A percentile compares a stretch with the other conserved stretches of the same genome.
Evolutionary conservation across 148 eudicot species (phyloP).

Genomic region (Silene conica): DNA sequence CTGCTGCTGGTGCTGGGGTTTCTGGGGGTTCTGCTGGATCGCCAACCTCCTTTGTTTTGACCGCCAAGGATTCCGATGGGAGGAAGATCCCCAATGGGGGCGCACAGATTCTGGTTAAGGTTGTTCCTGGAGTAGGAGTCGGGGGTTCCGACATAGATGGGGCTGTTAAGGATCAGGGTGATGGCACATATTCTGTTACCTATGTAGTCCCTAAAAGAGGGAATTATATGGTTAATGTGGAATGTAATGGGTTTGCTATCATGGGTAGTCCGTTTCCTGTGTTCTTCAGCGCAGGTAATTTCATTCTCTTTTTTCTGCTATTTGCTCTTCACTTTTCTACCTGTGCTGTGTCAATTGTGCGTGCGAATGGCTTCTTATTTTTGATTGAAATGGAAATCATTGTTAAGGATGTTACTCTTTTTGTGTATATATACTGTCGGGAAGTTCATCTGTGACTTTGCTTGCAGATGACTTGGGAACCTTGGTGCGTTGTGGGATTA

Average conservation of each 20-base stretch:
- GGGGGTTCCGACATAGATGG: constrained; percentile 88
- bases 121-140: constrained; percentile 72
- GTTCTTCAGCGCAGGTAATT: constrained; percentile 87
- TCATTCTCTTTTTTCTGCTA: neutral
- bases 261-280: constrained; percentile 98
- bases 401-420: neutral
- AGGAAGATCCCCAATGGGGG: constrained; percentile 69
- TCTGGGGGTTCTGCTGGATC: constrained; percentile 86
- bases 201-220: constrained; percentile 93
- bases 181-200: constrained; percentile 80
- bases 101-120: constrained; percentile 59
- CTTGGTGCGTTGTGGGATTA: neutral
- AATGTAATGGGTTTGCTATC: constrained; percentile 79
- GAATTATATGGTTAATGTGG: constrained; percentile 86
- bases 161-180: constrained; percentile 82
- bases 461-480: neutral
- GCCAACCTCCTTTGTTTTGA: constrained; percentile 55
- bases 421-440: neutral
- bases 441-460: too few relatives aligned
- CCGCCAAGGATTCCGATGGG: constrained; percentile 77
- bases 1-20: constrained; percentile 87
- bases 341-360: neutral
- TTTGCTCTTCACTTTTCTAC: neutral
- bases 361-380: neutral
- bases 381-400: neutral